Base-by-base conservation (phyloP, 768 basidiomycete species). In the Gautieria morchelliformis region DNA sequence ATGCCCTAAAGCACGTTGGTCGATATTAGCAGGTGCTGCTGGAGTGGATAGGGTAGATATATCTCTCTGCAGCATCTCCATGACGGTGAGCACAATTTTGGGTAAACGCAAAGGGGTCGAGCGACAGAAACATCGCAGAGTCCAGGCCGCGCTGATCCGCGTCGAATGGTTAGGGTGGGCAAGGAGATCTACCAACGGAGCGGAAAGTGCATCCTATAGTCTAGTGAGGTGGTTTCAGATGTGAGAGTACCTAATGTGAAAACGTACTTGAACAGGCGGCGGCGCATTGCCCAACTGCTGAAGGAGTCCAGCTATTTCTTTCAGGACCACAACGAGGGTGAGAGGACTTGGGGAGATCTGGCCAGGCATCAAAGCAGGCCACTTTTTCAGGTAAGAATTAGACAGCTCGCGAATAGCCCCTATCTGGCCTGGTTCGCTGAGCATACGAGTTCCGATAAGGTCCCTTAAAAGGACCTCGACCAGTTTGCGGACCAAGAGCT, bases 401-500 rank as follows among this genome's bases (percentile, higher is more conserved):
- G 89, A 84, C 42, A 96, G 73, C 62, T 96, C 94, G 63, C 89
- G 84, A 35, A 96, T 89, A 2, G 94, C 94, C 27, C 76, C 74
- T 47, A 98, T 94, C 69, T 98, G 95, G 0, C 88, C 94, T 66
- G 93, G 90, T 65, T 99, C 95, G 59, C 88, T 88, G 61, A 98
- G 71, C 78, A 96, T 85, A 59, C 94, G 74, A 1, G 88, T 83
- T 2, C 90, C 92, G 45, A 99, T 83, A 27, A 97, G 77, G 63
- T 96, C 91, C 52, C 93, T 76, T 30, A 97, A 70, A 11, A 98
- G 64, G 33, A 92, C 78, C 2, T 83, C 84, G 27, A 93, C 85
- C 15, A 89, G 72, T 32, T 82, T 84, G 33, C 92, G 76, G 3
- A 85, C 75, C 9, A 87, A 73, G 2, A 97, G 68, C 1, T 76